phyloP scores from a whole-genome alignment of 805 yeast species.

The Hanseniaspora valbyensis region DNA sequence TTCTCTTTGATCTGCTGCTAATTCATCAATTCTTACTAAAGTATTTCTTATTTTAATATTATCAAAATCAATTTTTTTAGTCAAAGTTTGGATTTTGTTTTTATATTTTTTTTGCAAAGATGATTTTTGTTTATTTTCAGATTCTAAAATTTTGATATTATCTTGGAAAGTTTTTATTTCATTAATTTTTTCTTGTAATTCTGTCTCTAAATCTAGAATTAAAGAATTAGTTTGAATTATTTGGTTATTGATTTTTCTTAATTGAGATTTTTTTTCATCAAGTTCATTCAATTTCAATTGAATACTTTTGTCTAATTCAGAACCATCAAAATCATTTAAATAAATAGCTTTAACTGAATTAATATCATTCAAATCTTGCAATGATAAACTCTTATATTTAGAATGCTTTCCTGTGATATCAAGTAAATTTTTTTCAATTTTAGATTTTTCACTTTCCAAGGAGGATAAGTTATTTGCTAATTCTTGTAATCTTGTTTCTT shows the following conservation, averaged over 20 bases:
- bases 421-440: not conserved
- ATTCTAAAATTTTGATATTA: slow-evolving; percentile 34
- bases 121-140: slow-evolving; percentile 43
- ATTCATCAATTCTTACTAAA: slow-evolving; percentile 52
- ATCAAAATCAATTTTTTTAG: slow-evolving; percentile 39
- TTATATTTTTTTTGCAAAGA: slow-evolving; percentile 37
- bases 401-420: not conserved
- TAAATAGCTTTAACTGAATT: not conserved
- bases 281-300: slow-evolving; percentile 1
- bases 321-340: not conserved
- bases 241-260: slow-evolving; percentile 23
- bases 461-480: not conserved
- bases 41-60: slow-evolving; percentile 49
- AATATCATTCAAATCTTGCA: slow-evolving; percentile 4
- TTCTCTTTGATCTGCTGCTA: slow-evolving; percentile 68
- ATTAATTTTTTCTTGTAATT: slow-evolving; percentile 30
- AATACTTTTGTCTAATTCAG: slow-evolving; percentile 4
- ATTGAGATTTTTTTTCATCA: slow-evolving; percentile 12
- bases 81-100: slow-evolving; percentile 40
- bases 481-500: not conserved
- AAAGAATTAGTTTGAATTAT: slow-evolving; percentile 24
- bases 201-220: slow-evolving; percentile 24
- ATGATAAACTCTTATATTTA: not conserved
- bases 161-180: slow-evolving; percentile 30
- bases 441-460: not conserved